Percentiles rank a stretch among this genome's conserved stretches.
phyloP scores from a whole-genome alignment of 75 land plant genomes.

The Picea glauca region DNA sequence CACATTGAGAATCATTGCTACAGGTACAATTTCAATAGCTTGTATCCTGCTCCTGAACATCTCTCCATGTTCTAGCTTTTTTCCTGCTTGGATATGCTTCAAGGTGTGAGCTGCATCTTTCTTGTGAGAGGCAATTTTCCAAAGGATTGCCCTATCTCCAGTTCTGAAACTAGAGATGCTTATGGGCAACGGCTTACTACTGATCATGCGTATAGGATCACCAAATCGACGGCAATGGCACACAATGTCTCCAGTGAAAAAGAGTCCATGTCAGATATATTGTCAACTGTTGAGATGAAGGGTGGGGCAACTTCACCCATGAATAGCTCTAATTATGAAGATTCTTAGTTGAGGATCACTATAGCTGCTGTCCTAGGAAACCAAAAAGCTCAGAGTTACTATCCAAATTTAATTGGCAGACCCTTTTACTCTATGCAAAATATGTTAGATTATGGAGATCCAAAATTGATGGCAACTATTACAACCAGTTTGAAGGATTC shows the following conservation, averaged over 20 bases:
- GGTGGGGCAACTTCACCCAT: not conserved
- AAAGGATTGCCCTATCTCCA: constrained; percentile 48
- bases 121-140: constrained; percentile 86
- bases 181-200: constrained; percentile 79
- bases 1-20: no score
- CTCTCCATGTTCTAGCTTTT: no score
- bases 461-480: no score
- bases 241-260: not conserved
- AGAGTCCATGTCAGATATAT: not conserved
- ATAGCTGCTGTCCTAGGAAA: constrained; percentile 27
- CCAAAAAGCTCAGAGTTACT: not conserved
- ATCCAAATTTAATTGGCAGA: no score
- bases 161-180: constrained; percentile 44
- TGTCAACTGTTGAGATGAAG: not conserved
- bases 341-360: constrained; percentile 48
- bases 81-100: constrained; percentile 46
- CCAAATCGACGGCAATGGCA: constrained; percentile 29
- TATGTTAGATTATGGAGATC: no score
- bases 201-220: constrained; percentile 65
- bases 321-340: constrained; percentile 22
- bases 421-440: no score
- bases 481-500: no score
- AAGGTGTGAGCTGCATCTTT: constrained; percentile 81
- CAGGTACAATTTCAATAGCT: no score
- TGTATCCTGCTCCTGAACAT: no score